Evolutionary conservation across 768 basidiomycete species (phyloP).

Genomic region (Rubroboletus pulcherrimus): DNA sequence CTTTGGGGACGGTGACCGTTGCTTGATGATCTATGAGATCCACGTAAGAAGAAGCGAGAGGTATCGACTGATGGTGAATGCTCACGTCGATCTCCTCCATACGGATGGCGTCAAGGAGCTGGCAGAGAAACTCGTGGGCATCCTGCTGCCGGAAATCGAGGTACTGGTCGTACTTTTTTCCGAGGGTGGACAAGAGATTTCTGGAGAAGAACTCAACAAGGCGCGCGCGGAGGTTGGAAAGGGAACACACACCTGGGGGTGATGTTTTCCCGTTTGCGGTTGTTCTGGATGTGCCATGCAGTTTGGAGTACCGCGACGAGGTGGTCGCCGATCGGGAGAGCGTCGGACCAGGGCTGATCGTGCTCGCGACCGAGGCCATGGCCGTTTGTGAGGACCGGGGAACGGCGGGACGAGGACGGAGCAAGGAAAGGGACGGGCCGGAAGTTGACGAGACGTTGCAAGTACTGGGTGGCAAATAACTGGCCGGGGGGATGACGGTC

Average conservation of each 20-base stretch:
- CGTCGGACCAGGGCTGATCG: slow-evolving; percentile 51
- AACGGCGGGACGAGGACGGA: slow-evolving; percentile 46
- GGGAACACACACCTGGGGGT: slow-evolving; percentile 59
- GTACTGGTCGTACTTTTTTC: slow-evolving; percentile 90
- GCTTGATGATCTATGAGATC: slow-evolving; percentile 68
- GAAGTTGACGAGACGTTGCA: slow-evolving; percentile 57
- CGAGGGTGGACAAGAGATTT: slow-evolving; percentile 60
- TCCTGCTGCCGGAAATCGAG: slow-evolving; percentile 95
- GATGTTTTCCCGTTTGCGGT: slow-evolving; percentile 46
- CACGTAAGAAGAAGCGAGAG: not conserved
- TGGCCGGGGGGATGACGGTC: slow-evolving; percentile 27
- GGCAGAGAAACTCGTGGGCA: slow-evolving; percentile 89
- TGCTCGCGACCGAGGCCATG: slow-evolving; percentile 49
- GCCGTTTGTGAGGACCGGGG: slow-evolving; percentile 65
- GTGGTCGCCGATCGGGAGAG: slow-evolving; percentile 68
- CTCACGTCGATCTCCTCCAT: slow-evolving; percentile 93
- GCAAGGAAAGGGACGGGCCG: slow-evolving; percentile 42
- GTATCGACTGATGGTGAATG: not conserved
- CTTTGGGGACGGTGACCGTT: slow-evolving; percentile 46
- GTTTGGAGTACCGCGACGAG: slow-evolving; percentile 57
- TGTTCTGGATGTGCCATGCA: slow-evolving; percentile 62
- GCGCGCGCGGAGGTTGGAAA: not conserved
- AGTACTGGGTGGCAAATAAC: slow-evolving; percentile 64
- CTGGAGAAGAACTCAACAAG: slow-evolving; percentile 31
- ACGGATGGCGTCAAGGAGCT: slow-evolving; percentile 85